Evolutionary conservation across 164 flowering plant species (phyloP).

Genomic region (Akebia trifoliata): DNA sequence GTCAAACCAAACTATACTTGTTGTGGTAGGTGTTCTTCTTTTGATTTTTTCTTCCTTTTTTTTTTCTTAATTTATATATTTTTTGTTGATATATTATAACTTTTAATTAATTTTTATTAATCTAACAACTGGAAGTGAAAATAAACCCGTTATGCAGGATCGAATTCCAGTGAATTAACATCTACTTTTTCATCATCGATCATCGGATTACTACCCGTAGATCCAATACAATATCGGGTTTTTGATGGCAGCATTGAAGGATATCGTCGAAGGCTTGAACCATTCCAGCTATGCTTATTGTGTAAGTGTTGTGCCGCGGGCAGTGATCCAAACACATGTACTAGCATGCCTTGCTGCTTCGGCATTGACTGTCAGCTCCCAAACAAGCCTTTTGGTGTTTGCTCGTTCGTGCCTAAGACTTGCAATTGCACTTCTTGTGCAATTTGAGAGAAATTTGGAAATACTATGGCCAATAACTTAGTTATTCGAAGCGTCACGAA

Average conservation of each 20-base stretch:
- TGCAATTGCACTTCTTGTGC: constrained; percentile 52
- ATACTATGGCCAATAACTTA: background rate
- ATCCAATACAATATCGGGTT: constrained; percentile 17
- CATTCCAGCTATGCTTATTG: constrained; percentile 41
- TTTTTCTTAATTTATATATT: background rate
- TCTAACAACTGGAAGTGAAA: background rate
- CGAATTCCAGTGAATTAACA: background rate
- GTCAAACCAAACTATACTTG: background rate
- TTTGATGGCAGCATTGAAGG: background rate
- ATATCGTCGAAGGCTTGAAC: constrained; percentile 30
- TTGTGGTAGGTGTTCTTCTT: background rate
- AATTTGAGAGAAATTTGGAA: background rate
- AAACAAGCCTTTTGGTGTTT: constrained; percentile 49
- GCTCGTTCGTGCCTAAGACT: constrained; percentile 45
- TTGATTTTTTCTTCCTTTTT: background rate
- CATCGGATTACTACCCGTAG: constrained; percentile 15
- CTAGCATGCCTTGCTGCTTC: constrained; percentile 47
- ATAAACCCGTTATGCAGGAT: background rate
- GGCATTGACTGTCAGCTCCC: constrained; percentile 53
- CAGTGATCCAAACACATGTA: constrained; percentile 22
- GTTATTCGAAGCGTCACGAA: no score
- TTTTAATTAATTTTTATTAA: background rate
- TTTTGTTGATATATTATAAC: no score
- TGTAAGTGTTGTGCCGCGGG: constrained; percentile 38
- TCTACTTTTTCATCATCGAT: background rate